These are phyloP conservation scores for Mediolabrus comicus DNA, from an alignment of 108 stramenopile species.

Conservation along the genomic window DNA sequence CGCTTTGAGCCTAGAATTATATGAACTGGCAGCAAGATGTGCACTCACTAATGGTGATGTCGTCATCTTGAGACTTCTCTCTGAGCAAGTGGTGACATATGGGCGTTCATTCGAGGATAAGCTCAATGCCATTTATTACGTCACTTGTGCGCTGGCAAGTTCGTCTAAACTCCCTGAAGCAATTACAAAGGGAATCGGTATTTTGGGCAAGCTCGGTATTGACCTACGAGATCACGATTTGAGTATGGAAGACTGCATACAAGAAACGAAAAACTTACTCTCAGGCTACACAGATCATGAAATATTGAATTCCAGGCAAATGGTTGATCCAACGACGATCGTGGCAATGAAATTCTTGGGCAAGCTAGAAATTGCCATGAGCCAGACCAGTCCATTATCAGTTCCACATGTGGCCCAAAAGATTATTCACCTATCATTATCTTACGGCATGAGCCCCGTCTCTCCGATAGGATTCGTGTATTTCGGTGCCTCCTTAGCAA, in stretches of 20 bases:
- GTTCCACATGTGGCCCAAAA: neutral
- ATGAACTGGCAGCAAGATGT: too few relatives aligned
- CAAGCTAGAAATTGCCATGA: neutral
- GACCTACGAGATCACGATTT: conserved; percentile 1
- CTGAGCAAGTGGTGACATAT: too few relatives aligned
- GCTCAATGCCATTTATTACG: too few relatives aligned
- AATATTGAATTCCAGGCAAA: conserved; percentile 1
- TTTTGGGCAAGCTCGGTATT: neutral
- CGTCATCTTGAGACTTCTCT: too few relatives aligned
- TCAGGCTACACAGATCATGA: neutral
- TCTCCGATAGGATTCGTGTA: conserved; percentile 12
- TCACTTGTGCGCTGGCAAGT: neutral
- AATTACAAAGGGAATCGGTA: neutral
- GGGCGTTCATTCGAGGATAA: too few relatives aligned
- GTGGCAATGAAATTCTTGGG: conserved; percentile 10
- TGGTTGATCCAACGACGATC: conserved; percentile 9
- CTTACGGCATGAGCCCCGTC: neutral
- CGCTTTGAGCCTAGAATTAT: too few relatives aligned
- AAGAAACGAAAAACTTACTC: neutral
- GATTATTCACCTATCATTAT: conserved; percentile 8
- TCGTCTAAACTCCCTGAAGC: neutral
- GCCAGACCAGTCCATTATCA: neutral
- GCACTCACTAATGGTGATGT: neutral
- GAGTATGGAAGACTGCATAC: neutral
- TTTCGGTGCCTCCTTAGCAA: conserved; percentile 5